Conservation (phyloP, 192 early-diverging fungal genomes). For the Entomortierella chlamydospora region DNA sequence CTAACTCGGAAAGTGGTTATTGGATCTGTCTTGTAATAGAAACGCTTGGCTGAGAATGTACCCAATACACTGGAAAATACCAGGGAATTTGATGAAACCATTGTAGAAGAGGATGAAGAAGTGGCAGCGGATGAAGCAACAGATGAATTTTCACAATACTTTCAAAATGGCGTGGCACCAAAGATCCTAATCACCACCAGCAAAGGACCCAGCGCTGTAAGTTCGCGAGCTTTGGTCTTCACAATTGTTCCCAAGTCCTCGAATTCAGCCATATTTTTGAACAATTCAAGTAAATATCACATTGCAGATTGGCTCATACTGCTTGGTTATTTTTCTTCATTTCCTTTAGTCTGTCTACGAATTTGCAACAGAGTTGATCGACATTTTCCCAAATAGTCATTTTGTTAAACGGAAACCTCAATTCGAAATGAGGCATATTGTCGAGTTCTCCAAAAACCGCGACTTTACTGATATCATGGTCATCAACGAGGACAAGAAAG, state of each 20-base stretch:
- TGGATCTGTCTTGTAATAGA: too few relatives aligned
- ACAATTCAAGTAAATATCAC: too few relatives aligned
- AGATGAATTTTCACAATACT: conserved; percentile 91
- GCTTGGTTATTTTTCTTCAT: not conserved
- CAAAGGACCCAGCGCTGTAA: conserved; percentile 70
- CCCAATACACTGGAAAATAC: conserved; percentile 94
- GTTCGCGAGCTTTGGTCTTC: not conserved
- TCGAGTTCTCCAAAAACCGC: conserved; percentile 88
- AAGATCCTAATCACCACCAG: conserved; percentile 96
- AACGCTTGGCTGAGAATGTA: conserved; percentile 90
- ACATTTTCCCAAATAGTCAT: conserved; percentile 91
- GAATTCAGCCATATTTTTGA: too few relatives aligned
- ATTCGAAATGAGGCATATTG: conserved; percentile 91
- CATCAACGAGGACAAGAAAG: conserved; percentile 93
- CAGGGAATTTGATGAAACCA: conserved; percentile 93
- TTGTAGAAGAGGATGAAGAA: conserved; percentile 85
- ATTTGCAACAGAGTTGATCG: conserved; percentile 89
- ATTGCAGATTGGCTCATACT: not conserved
- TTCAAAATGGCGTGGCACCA: conserved; percentile 81
- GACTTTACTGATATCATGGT: conserved; percentile 96
- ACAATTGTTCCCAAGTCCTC: too few relatives aligned
- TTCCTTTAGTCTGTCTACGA: conserved; percentile 66
- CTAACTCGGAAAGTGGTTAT: too few relatives aligned
- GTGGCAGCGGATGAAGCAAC: conserved; percentile 86
- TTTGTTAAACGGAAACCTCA: conserved; percentile 89